Evolutionary conservation across 1,139 yeast species (phyloP).

Genomic region (Zygosaccharomyces sapae): DNA sequence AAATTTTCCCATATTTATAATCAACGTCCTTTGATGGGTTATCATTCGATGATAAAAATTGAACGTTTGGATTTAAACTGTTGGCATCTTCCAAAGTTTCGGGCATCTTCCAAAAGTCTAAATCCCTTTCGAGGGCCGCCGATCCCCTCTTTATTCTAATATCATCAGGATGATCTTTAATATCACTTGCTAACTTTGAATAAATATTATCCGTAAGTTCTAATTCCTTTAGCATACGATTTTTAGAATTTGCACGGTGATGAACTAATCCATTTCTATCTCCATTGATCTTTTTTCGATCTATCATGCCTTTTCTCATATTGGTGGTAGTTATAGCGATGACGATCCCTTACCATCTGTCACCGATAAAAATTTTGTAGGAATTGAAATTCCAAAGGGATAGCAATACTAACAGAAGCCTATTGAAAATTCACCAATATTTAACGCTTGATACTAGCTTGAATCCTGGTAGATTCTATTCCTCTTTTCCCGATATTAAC

Average conservation of each 20-base stretch:
- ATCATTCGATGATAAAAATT: slow-evolving; percentile 14
- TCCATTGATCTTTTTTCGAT: slow-evolving; percentile 2
- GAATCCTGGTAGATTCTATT: no score
- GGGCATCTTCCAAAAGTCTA: slow-evolving; percentile 15
- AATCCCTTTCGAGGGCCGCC: slow-evolving; percentile 3
- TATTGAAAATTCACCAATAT: no score
- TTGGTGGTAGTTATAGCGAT: slow-evolving; percentile 4
- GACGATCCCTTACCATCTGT: slow-evolving; percentile 5
- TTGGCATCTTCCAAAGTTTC: slow-evolving; percentile 20
- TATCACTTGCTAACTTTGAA: slow-evolving; percentile 14
- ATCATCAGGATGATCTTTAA: slow-evolving; percentile 14
- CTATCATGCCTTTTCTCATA: slow-evolving; percentile 10
- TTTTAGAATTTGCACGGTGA: background rate
- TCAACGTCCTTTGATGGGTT: background rate
- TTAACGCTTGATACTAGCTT: no score
- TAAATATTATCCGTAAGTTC: slow-evolving; percentile 19
- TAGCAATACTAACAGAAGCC: no score
- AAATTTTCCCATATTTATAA: slow-evolving; percentile 14
- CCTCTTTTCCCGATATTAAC: no score
- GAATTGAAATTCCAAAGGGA: background rate
- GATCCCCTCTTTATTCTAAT: slow-evolving; percentile 12
- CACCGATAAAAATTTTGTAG: background rate
- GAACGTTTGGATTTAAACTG: slow-evolving; percentile 20
- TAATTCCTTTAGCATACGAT: slow-evolving; percentile 13
- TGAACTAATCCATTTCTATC: slow-evolving; percentile 2